Evolutionary conservation across 2,329 filamentous ascomycete genomes (phyloP), one percentile per base, ranked within the genome.

Genomic region (Daldinia sp.): DNA sequence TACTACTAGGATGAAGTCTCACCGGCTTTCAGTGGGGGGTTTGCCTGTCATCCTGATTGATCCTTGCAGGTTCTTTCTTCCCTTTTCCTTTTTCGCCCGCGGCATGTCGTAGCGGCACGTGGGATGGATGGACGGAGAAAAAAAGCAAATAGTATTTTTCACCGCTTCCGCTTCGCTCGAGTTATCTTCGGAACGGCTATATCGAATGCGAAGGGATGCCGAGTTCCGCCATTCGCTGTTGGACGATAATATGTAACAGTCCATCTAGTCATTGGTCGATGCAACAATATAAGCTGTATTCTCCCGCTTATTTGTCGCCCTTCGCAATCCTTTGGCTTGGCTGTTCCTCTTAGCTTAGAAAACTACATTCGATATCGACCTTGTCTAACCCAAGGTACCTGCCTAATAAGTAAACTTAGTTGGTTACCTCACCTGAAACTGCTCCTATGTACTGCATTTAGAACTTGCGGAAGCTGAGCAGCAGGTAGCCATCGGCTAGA

Each of bases 81-180:
- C 51, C 51, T 54, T 67, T 57, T 23, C 30, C 23, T 54, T 56
- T 42, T 37, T 26, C 41, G 51, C 30, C 54, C 30, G 64, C 44
- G 54, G 51, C 56, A 65, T 55, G 37, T 59, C 61, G 51, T 51
- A 51, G 62, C 50, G 42, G 67, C 63, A 70, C 68, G 68, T 70
- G 68, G 68, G 68, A 67, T 62, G 51, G 50, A 57, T 50, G 63
- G 67, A 23, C 18, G 46, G 33, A 56, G 62, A 46, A 42, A 30
- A 57, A 54, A 37, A 37, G 33, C 12, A 33, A 48, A 69, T 63
- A 20, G 48, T 39, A 63, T 50, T 46, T 55, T 62, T 58, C 67
- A 66, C 66, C 67, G 67, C 63, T 60, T 55, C 48, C 59, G 12
- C 30, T 48, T 56, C 53, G 48, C 15, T 20, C 39, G 12, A 44